phyloP scores from a whole-genome alignment of 768 basidiomycete genomes.

The Cystofilobasidium ferigula region DNA sequence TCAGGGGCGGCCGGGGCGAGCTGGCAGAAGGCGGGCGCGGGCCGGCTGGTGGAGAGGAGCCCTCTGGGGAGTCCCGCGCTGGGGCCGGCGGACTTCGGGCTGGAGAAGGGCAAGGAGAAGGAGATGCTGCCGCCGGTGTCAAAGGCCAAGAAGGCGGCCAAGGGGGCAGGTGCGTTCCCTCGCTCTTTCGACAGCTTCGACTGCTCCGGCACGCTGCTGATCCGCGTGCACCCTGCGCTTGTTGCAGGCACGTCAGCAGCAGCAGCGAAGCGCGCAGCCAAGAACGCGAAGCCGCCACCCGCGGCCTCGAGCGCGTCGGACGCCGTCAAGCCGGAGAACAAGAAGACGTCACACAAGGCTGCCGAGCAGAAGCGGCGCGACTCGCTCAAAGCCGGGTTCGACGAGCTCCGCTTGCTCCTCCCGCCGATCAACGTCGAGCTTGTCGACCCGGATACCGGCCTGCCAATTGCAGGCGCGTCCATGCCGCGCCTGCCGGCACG shows the following conservation, averaged over 20 bases:
- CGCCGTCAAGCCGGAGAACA: constrained; percentile 30
- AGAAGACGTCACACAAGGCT: constrained; percentile 56
- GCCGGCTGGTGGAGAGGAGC: neutral
- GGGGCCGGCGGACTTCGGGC: neutral
- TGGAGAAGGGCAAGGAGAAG: neutral
- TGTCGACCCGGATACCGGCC: constrained; percentile 58
- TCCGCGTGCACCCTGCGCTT: constrained; percentile 31
- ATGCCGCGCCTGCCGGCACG: constrained; percentile 84
- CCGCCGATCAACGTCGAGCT: constrained; percentile 67
- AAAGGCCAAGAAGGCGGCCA: constrained; percentile 6
- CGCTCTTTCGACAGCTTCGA: neutral
- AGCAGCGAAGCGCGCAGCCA: constrained; percentile 28
- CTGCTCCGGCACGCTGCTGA: constrained; percentile 52
- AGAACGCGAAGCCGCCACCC: neutral
- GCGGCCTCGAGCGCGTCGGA: constrained; percentile 25
- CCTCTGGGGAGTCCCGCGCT: neutral
- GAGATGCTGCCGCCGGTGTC: neutral
- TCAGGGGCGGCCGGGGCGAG: neutral
- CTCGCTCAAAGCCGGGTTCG: constrained; percentile 80
- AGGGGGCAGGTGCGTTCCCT: neutral
- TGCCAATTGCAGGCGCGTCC: constrained; percentile 74
- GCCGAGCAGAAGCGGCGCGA: constrained; percentile 97
- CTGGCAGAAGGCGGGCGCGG: neutral
- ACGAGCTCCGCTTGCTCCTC: constrained; percentile 50
- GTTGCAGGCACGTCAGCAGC: neutral